These are phyloP conservation scores for Fusarium haematococcum DNA, from an alignment of 2,329 filamentous ascomycete genomes.

Conservation along the genomic window DNA sequence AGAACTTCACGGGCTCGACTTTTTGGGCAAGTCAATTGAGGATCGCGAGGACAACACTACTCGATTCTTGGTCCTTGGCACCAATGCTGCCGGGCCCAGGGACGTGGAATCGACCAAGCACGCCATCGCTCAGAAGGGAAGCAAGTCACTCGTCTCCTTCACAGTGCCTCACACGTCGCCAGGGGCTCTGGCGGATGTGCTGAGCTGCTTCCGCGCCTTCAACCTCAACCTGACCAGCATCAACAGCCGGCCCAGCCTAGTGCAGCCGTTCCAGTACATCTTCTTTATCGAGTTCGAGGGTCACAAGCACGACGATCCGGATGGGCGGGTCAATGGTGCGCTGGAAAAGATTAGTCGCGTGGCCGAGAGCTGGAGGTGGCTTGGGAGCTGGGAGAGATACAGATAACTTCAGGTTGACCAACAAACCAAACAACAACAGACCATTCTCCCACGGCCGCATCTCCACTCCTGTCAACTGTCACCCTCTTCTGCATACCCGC, in stretches of 20 bases:
- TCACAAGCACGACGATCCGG: conserved; percentile 61
- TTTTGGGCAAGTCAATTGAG: conserved; percentile 78
- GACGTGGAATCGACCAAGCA: conserved; percentile 45
- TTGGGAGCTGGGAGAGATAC: conserved; percentile 73
- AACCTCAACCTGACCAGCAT: conserved; percentile 90
- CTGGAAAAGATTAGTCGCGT: conserved; percentile 68
- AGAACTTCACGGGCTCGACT: conserved; percentile 72
- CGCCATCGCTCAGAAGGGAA: conserved; percentile 45
- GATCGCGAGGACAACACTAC: conserved; percentile 83
- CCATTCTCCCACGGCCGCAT: conserved; percentile 9
- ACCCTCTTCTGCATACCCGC: conserved; percentile 13
- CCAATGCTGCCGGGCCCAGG: conserved; percentile 42
- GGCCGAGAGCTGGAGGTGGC: conserved; percentile 74
- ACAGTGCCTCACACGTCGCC: conserved; percentile 81
- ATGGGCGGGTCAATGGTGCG: conserved; percentile 69
- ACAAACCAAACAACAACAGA: conserved; percentile 28
- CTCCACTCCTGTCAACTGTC: conserved; percentile 12
- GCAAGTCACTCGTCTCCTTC: conserved; percentile 85
- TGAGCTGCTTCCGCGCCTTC: conserved; percentile 80
- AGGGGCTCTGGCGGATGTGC: conserved; percentile 84
- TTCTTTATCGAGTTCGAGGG: conserved; percentile 94
- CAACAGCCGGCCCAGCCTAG: conserved; percentile 83
- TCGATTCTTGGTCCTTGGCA: conserved; percentile 76
- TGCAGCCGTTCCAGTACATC: conserved; percentile 86
- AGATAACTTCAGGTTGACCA: conserved; percentile 35